Base-by-base conservation (phyloP, 2,329 filamentous ascomycete species). In the Helotiales sp. region DNA sequence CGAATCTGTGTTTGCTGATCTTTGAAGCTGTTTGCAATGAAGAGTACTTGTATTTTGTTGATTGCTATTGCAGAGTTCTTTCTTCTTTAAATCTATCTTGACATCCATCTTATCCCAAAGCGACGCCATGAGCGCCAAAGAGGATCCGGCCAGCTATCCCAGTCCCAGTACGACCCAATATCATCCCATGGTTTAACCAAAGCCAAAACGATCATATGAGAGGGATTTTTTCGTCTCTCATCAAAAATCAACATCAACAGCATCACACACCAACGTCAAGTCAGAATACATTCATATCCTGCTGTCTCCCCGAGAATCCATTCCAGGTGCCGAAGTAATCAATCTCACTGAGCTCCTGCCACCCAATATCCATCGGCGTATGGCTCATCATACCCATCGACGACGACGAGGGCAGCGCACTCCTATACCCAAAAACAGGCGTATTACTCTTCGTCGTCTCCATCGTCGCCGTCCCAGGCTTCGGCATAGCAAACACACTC, bases 401-500 rank as follows among this genome's bases (percentile, higher is more conserved):
- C 8, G 20, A 28, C n/a, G 20, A 43, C 3, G 24, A 15, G 1
- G 40, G 24, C 28, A 57, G 10, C 7, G 10, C 37, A 45, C 13
- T 24, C n/a, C 26, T 22, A 47, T 34, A 57, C 17, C 37, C 43
- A 52, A 57, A 61, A 8, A 28, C 20, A 22, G 22, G 26, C 49
- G 52, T 59, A 40, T 26, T 26, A 63, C 40, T 43, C 15, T 24
- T 49, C 10, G 49, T 17, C 3, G 30, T 47, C 30, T 60, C 22
- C 20, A 22, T 24, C 6, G 20, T 49, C 58, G 54, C 32, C 24
- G 40, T 43, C 30, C 58, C 64, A 22, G 54, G 52, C 37, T 26
- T 54, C 3, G 61, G 30, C 30, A 64, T 20, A 3, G 59, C 61
- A 49, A 73, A 73, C 0, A 74, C 70, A 0, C 34, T 57, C 43